phyloP scores from a whole-genome alignment of 768 basidiomycete genomes.

The Trichaptum fuscoviolaceum region DNA sequence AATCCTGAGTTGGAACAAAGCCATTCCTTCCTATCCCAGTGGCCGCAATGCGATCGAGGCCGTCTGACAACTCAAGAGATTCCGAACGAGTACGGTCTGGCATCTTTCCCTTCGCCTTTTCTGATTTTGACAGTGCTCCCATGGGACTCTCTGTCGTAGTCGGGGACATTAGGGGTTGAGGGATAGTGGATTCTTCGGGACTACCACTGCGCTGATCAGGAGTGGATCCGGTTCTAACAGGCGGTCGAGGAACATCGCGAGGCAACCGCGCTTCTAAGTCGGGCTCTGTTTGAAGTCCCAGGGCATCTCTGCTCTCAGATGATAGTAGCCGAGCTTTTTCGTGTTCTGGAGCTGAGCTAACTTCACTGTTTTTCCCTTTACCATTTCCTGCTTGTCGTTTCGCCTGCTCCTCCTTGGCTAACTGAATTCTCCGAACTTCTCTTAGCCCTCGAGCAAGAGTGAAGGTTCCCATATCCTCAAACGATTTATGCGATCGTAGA shows the following conservation, averaged over 20 bases:
- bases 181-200: constrained; percentile 26
- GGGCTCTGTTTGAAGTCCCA: constrained; percentile 18
- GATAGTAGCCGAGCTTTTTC: constrained; percentile 68
- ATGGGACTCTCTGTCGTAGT: constrained; percentile 31
- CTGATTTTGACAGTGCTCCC: constrained; percentile 44
- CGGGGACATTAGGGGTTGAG: constrained; percentile 39
- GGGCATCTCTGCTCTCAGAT: constrained; percentile 36
- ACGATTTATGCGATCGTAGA: constrained; percentile 74
- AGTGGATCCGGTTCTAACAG: not conserved
- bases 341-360: constrained; percentile 18
- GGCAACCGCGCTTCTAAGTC: constrained; percentile 19
- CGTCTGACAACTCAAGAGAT: constrained; percentile 43
- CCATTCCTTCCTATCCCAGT: constrained; percentile 80
- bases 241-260: constrained; percentile 10
- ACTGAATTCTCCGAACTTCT: constrained; percentile 72
- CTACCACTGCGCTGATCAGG: constrained; percentile 5
- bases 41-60: constrained; percentile 60
- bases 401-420: constrained; percentile 65
- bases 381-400: constrained; percentile 21
- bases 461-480: constrained; percentile 90
- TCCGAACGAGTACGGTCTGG: constrained; percentile 59
- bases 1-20: constrained; percentile 94
- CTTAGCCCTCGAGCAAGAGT: constrained; percentile 81
- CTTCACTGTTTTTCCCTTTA: constrained; percentile 15
- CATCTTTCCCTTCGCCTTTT: constrained; percentile 92